These are phyloP conservation scores for Rhamnella rubrinervis DNA, from an alignment of 331 rosid species.

Conservation along the genomic window DNA sequence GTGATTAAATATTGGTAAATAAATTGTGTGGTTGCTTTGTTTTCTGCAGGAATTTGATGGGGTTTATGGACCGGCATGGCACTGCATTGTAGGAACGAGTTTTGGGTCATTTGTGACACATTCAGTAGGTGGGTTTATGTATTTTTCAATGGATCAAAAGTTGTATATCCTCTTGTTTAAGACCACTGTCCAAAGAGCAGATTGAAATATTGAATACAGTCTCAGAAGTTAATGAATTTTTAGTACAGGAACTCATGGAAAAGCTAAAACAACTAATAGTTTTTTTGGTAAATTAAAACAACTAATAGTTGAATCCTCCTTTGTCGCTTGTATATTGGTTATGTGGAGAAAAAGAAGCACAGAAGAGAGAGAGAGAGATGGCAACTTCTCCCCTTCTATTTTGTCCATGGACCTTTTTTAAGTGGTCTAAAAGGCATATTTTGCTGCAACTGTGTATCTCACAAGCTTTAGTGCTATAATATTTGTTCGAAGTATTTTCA, in stretches of 20 bases:
- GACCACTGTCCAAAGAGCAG: constrained; percentile 82
- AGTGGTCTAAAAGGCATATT: constrained; percentile 5
- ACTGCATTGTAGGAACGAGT: constrained; percentile 90
- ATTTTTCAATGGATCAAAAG: constrained; percentile 88
- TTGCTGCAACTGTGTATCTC: not conserved
- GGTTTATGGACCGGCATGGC: constrained; percentile 98
- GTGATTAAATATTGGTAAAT: not conserved
- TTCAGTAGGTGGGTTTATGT: constrained; percentile 89
- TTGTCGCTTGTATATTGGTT: constrained; percentile 12
- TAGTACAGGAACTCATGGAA: constrained; percentile 28
- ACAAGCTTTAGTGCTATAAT: not conserved
- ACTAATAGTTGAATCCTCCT: constrained; percentile 3
- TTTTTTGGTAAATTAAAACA: too few species aligned
- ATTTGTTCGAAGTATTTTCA: not conserved
- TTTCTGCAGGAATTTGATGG: constrained; percentile 86
- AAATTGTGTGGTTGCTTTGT: too few species aligned
- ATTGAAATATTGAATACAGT: constrained; percentile 25
- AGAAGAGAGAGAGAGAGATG: constrained; percentile 15
- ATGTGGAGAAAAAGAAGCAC: not conserved
- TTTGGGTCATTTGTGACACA: constrained; percentile 99
- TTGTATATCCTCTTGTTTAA: constrained; percentile 76
- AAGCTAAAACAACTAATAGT: constrained; percentile 13
- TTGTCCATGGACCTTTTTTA: not conserved
- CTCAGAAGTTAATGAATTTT: constrained; percentile 6
- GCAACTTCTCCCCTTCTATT: not conserved